These are phyloP conservation scores for Hanseniaspora hatyaiensis DNA, from an alignment of 805 yeast genomes.

Conservation along the genomic window DNA sequence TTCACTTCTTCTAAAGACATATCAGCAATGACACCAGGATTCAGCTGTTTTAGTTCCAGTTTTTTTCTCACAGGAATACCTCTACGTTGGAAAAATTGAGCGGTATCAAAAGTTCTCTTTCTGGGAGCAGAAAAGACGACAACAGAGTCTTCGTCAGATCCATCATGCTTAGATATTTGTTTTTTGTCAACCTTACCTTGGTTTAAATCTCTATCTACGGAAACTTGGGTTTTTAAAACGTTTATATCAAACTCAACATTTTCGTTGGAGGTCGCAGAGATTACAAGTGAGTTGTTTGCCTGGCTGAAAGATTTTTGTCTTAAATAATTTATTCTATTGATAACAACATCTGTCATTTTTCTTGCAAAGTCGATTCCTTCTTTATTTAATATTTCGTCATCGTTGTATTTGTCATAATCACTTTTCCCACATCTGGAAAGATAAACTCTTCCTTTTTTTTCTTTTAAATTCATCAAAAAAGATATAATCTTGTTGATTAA, in stretches of 20 bases:
- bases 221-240: conserved; percentile 12
- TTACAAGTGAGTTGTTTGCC: background rate
- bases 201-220: conserved; percentile 22
- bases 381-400: conserved; percentile 73
- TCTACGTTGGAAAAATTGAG: conserved; percentile 48
- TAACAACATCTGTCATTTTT: conserved; percentile 48
- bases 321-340: conserved; percentile 28
- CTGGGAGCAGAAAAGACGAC: conserved; percentile 95
- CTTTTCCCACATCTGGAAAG: conserved; percentile 70
- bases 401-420: conserved; percentile 42
- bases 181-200: conserved; percentile 24
- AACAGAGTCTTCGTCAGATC: conserved; percentile 48
- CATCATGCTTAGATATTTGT: conserved; percentile 40
- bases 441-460: conserved; percentile 79
- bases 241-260: background rate
- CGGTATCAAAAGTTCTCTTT: conserved; percentile 69
- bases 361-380: conserved; percentile 60
- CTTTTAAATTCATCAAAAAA: conserved; percentile 80
- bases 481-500: conserved; percentile 82
- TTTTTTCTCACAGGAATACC: conserved; percentile 63
- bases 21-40: conserved; percentile 79
- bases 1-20: conserved; percentile 50
- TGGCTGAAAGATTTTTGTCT: conserved; percentile 13
- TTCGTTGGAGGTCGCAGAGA: background rate
- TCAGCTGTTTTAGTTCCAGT: conserved; percentile 72